Conservation (phyloP, 257 asterid species). For the Nemophila menziesii region DNA sequence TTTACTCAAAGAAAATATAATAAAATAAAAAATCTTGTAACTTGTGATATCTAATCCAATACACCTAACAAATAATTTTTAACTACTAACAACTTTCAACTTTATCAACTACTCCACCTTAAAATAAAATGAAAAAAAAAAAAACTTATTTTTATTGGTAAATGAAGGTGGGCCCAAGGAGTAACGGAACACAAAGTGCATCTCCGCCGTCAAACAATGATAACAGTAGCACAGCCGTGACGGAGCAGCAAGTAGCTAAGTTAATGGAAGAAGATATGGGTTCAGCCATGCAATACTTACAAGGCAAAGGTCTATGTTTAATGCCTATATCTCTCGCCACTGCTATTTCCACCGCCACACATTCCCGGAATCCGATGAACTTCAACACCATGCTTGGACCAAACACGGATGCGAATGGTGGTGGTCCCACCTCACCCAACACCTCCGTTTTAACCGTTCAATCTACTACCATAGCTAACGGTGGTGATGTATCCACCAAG, state of each 20-base stretch:
- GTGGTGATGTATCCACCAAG: constrained; percentile 24
- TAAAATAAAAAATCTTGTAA: too few species aligned
- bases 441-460: constrained; percentile 63
- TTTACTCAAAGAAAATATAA: too few species aligned
- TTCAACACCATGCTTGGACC: constrained; percentile 11
- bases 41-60: too few species aligned
- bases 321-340: constrained; percentile 92
- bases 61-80: too few species aligned
- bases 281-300: constrained; percentile 92
- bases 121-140: constrained; percentile 7
- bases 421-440: constrained; percentile 60
- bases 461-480: constrained; percentile 40
- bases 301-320: constrained; percentile 86
- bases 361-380: constrained; percentile 31
- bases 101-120: neutral
- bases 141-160: constrained; percentile 7
- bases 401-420: constrained; percentile 10
- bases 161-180: constrained; percentile 21
- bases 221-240: constrained; percentile 45
- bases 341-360: constrained; percentile 73
- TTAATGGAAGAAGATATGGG: constrained; percentile 97
- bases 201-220: constrained; percentile 48
- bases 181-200: constrained; percentile 45
- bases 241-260: constrained; percentile 91
- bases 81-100: constrained; percentile 11